Percentiles rank a stretch among this genome's conserved stretches.
Conservation (phyloP, 1,139 yeast genomes). For the Yamadazyma atlantica region DNA sequence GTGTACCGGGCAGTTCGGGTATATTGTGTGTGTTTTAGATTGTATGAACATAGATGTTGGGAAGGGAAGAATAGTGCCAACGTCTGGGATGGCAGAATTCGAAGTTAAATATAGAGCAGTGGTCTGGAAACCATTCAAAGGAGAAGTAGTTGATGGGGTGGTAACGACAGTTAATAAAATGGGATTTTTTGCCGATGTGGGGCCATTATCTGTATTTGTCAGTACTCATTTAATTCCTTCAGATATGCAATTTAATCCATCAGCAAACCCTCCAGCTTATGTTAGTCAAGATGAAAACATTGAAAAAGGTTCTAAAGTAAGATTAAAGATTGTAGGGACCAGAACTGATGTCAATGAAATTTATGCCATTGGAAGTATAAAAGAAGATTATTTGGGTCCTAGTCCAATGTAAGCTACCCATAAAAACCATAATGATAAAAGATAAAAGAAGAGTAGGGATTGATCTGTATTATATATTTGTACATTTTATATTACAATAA, state of each 20-base stretch:
- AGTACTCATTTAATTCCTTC: constrained; percentile 93
- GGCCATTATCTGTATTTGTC: constrained; percentile 92
- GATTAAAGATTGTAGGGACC: constrained; percentile 95
- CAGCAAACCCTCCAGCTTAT: constrained; percentile 98
- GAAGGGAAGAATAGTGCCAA: constrained; percentile 87
- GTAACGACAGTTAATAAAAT: constrained; percentile 93
- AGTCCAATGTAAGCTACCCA: constrained; percentile 38
- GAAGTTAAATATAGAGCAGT: constrained; percentile 95
- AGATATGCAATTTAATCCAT: constrained; percentile 91
- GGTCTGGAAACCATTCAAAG: constrained; percentile 98
- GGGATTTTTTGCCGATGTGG: constrained; percentile 98
- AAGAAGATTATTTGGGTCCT: constrained; percentile 95
- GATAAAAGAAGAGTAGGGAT: background rate
- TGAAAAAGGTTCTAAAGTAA: constrained; percentile 88
- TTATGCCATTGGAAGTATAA: constrained; percentile 95
- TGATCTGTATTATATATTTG: constrained; percentile 7
- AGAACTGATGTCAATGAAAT: constrained; percentile 97
- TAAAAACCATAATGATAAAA: background rate
- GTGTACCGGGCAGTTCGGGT: constrained; percentile 98
- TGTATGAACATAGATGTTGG: constrained; percentile 95
- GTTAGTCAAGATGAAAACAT: constrained; percentile 93
- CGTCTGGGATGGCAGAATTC: constrained; percentile 91
- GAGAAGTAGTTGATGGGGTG: constrained; percentile 96
- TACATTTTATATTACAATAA: constrained; percentile 8
- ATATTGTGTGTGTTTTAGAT: constrained; percentile 92